A percentile compares a stretch with the other conserved stretches of the same genome.
Conservation (phyloP, 305 asterid species). For the Fraxinus nigra region DNA sequence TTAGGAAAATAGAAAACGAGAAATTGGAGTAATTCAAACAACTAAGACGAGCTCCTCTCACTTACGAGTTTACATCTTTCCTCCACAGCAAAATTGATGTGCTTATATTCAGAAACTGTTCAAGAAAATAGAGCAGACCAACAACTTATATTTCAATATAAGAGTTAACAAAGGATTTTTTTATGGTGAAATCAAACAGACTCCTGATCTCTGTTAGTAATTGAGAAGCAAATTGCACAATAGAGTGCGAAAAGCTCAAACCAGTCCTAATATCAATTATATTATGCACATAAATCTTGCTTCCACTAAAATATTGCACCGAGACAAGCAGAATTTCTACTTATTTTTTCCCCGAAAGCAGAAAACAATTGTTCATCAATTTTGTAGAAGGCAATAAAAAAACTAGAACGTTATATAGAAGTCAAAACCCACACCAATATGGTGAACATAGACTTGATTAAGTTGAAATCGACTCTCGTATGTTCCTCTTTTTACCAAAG, state of each 20-base stretch:
- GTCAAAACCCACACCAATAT: too few species aligned
- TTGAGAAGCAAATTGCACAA: not conserved
- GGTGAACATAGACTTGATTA: too few species aligned
- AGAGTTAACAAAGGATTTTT: not conserved
- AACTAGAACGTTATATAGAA: too few species aligned
- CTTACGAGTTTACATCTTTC: not conserved
- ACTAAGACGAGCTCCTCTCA: not conserved
- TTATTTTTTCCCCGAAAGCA: too few species aligned
- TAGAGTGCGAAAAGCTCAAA: not conserved
- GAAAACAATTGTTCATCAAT: too few species aligned
- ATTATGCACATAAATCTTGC: too few species aligned
- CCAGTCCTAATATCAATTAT: not conserved
- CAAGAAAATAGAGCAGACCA: not conserved
- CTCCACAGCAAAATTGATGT: not conserved
- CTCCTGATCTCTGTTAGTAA: not conserved
- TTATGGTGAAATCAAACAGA: not conserved
- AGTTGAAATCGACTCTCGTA: too few species aligned
- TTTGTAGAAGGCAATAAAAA: too few species aligned
- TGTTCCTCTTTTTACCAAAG: too few species aligned
- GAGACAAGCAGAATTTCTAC: too few species aligned
- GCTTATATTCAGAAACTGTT: not conserved
- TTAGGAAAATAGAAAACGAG: not conserved
- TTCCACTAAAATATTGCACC: too few species aligned
- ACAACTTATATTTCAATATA: not conserved
- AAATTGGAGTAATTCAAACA: not conserved